Percentiles rank a stretch among this genome's conserved stretches.
Evolutionary conservation across 2,329 filamentous ascomycete genomes (phyloP).

Genomic region (Anthostomella pinea): DNA sequence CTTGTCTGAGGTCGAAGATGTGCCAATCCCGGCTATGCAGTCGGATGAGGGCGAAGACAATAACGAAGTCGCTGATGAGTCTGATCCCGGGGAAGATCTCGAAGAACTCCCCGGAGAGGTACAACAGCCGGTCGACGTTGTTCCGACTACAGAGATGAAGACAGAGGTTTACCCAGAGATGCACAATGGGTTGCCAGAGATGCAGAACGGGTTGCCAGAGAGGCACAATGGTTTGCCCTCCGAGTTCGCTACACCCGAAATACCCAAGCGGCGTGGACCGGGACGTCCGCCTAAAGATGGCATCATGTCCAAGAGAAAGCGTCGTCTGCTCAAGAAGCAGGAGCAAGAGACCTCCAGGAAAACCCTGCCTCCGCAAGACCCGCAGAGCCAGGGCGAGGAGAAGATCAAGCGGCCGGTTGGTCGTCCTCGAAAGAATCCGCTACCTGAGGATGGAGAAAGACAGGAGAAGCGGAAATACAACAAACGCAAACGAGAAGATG

Average conservation of each 20-base stretch:
- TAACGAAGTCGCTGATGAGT: slow-evolving; percentile 3
- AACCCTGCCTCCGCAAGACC: slow-evolving; percentile 45
- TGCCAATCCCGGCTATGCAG: slow-evolving; percentile 35
- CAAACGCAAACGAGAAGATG: slow-evolving; percentile 58
- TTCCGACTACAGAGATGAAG: slow-evolving; percentile 11
- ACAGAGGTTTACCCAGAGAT: too few species aligned
- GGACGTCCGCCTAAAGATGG: slow-evolving; percentile 82
- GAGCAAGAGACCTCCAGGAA: slow-evolving; percentile 51
- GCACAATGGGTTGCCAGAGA: too few species aligned
- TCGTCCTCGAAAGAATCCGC: slow-evolving; percentile 61
- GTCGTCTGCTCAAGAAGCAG: slow-evolving; percentile 61
- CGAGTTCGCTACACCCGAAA: slow-evolving; percentile 38
- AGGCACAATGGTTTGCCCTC: too few species aligned
- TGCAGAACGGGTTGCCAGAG: too few species aligned
- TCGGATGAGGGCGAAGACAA: slow-evolving; percentile 31
- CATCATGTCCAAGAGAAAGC: slow-evolving; percentile 76
- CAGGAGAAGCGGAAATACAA: slow-evolving; percentile 67
- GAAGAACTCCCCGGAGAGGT: too few species aligned
- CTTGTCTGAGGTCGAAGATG: slow-evolving; percentile 43
- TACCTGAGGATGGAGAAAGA: slow-evolving; percentile 54
- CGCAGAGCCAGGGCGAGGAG: slow-evolving; percentile 45
- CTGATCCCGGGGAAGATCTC: slow-evolving; percentile 7
- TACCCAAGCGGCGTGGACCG: slow-evolving; percentile 69
- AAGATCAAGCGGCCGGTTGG: slow-evolving; percentile 63
- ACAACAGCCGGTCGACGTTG: slow-evolving; percentile 4